Evolutionary conservation across 257 asterid species (phyloP).

Genomic region (Cinchona pubescens): DNA sequence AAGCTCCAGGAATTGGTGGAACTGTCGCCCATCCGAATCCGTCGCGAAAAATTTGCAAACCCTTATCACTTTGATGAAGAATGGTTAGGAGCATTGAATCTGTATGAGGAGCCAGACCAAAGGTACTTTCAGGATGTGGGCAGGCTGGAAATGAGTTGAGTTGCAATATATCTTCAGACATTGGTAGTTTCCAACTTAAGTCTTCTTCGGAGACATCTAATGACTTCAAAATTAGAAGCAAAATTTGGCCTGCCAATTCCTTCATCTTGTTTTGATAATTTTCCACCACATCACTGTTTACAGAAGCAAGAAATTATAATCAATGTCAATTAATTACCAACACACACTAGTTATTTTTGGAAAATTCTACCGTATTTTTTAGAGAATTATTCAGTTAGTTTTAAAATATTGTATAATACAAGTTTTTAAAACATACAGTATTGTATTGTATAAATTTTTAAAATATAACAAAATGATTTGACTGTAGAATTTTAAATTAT

Average conservation of each 20-base stretch:
- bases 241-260: constrained; percentile 44
- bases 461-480: too few relatives aligned
- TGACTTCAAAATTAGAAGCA: constrained; percentile 42
- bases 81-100: constrained; percentile 68
- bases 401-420: too few relatives aligned
- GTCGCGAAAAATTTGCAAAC: constrained; percentile 59
- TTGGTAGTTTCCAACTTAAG: constrained; percentile 19
- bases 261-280: constrained; percentile 60
- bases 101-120: constrained; percentile 84
- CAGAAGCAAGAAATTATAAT: neutral
- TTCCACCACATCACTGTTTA: constrained; percentile 61
- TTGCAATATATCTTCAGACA: constrained; percentile 55
- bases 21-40: constrained; percentile 52
- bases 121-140: constrained; percentile 63
- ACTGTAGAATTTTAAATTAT: too few relatives aligned
- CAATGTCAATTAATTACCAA: too few relatives aligned
- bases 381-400: too few relatives aligned
- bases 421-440: too few relatives aligned
- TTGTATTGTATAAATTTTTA: too few relatives aligned
- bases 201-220: constrained; percentile 38
- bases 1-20: constrained; percentile 44
- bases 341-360: too few relatives aligned
- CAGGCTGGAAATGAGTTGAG: constrained; percentile 81
- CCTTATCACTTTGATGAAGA: constrained; percentile 64
- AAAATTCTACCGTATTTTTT: too few relatives aligned